phyloP scores from a whole-genome alignment of 2,329 filamentous ascomycete genomes.

The Colletotrichum limetticola region DNA sequence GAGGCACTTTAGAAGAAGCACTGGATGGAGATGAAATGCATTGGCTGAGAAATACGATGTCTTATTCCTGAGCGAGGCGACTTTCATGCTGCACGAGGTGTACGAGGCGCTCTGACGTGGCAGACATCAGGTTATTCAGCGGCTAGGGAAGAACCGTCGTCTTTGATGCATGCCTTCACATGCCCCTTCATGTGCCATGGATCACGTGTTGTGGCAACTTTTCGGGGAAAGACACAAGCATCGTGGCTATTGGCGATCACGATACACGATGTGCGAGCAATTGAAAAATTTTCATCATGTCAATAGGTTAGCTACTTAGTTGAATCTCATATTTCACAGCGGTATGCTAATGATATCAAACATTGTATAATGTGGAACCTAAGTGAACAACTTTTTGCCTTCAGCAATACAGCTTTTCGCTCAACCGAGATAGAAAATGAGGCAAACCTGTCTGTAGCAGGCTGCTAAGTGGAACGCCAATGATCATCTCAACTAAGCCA shows the following conservation, averaged over 20 bases:
- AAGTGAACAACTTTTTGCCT: neutral
- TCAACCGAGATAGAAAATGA: neutral
- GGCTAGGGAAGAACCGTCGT: neutral
- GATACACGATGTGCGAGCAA: neutral
- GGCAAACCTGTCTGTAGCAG: neutral
- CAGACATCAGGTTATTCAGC: neutral
- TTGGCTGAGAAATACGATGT: neutral
- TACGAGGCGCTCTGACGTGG: conserved; percentile 1
- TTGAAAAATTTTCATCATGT: neutral
- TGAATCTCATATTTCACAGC: neutral
- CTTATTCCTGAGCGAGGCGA: neutral
- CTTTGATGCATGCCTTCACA: neutral
- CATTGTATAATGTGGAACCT: neutral
- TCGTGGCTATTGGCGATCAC: neutral
- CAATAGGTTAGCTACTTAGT: neutral
- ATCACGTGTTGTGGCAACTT: too few relatives aligned
- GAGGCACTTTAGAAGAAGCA: neutral
- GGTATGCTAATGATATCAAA: neutral
- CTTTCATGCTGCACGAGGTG: neutral
- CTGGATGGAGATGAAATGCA: neutral
- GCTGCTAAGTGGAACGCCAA: neutral
- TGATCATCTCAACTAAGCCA: neutral
- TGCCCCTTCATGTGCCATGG: neutral
- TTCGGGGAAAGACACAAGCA: neutral
- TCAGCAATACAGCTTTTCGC: neutral